phyloP scores from a whole-genome alignment of 2,329 filamentous ascomycete species.

The Fusarium nanum region DNA sequence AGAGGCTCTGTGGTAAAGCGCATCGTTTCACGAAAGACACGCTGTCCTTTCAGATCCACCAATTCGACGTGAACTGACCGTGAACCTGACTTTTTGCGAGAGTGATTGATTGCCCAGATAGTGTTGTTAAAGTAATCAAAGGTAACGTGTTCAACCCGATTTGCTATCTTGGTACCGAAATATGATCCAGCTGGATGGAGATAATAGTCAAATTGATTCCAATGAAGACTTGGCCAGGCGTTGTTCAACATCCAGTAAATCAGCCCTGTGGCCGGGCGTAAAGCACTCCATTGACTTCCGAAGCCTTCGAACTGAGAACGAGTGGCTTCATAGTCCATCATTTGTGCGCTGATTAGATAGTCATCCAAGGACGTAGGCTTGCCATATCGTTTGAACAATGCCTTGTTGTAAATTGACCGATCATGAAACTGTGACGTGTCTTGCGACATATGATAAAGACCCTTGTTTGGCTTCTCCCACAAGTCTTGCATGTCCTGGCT shows the following conservation, averaged over 20 bases:
- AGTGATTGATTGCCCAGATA: neutral
- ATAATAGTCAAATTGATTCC: slow-evolving; percentile 4
- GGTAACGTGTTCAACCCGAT: neutral
- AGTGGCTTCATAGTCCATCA: slow-evolving; percentile 10
- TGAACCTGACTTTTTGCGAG: neutral
- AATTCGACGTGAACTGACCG: neutral
- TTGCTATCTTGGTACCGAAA: neutral
- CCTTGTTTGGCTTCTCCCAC: neutral
- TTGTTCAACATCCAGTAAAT: slow-evolving; percentile 12
- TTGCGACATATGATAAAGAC: neutral
- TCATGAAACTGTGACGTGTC: neutral
- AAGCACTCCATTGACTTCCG: neutral
- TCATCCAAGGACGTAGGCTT: neutral
- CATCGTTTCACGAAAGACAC: neutral
- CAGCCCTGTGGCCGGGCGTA: neutral
- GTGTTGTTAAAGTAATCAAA: neutral
- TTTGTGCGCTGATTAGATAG: neutral
- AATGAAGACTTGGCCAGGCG: slow-evolving; percentile 7
- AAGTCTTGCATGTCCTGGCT: neutral
- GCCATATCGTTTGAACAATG: neutral
- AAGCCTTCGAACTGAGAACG: neutral
- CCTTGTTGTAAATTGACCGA: slow-evolving; percentile 4
- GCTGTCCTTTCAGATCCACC: neutral
- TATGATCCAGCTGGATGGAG: slow-evolving; percentile 1
- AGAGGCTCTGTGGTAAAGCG: neutral